Conservation (phyloP, 176 grass and related monocot species). For the Carex parvula region DNA sequence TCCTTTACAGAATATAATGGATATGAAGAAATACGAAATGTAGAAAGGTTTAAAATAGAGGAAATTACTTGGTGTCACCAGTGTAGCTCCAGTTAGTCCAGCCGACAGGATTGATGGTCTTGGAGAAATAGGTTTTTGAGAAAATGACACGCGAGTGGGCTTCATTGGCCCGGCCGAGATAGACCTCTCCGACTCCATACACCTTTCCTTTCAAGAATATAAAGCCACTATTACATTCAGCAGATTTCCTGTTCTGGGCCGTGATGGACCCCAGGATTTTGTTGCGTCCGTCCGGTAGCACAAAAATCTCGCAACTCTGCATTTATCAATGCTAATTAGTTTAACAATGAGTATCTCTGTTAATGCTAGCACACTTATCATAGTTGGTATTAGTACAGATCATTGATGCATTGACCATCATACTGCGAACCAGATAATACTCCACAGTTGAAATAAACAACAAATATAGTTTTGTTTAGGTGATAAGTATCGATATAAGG, state of each 20-base stretch:
- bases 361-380: neutral
- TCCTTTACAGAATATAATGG: neutral
- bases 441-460: neutral
- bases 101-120: slow-evolving; percentile 42
- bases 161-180: slow-evolving; percentile 50
- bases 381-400: neutral
- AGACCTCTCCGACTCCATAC: slow-evolving; percentile 73
- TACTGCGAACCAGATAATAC: neutral
- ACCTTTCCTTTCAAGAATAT: slow-evolving; percentile 91
- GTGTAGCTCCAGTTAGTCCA: slow-evolving; percentile 56
- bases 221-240: slow-evolving; percentile 46
- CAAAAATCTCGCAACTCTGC: slow-evolving; percentile 82
- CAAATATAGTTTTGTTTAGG: neutral
- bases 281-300: slow-evolving; percentile 57
- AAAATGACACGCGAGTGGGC: slow-evolving; percentile 59
- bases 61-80: slow-evolving; percentile 24
- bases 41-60: neutral
- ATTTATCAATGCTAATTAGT: neutral
- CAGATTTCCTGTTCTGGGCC: slow-evolving; percentile 44
- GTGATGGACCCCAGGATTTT: slow-evolving; percentile 67
- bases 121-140: slow-evolving; percentile 63
- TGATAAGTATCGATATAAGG: neutral
- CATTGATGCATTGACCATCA: neutral
- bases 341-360: neutral
- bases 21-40: neutral